Evolutionary conservation across 768 basidiomycete genomes (phyloP).

Genomic region (Pisolithus marmoratus): DNA sequence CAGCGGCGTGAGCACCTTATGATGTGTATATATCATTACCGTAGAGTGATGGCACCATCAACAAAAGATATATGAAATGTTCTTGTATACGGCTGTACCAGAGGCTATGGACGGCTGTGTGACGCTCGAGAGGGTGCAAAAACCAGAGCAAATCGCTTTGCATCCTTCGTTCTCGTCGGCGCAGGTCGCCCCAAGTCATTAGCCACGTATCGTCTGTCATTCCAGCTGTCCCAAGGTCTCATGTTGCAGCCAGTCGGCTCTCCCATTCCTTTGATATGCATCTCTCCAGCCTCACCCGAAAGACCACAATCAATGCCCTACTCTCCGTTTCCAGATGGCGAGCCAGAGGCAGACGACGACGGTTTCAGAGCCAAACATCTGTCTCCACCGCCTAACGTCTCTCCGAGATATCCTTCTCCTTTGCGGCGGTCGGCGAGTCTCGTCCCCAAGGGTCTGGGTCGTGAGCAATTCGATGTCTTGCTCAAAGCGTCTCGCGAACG

Average conservation of each 20-base stretch:
- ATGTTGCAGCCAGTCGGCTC: constrained; percentile 36
- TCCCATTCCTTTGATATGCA: constrained; percentile 60
- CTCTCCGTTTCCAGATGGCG: constrained; percentile 50
- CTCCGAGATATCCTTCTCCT: constrained; percentile 42
- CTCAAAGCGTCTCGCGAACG: constrained; percentile 57
- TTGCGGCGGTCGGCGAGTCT: constrained; percentile 39
- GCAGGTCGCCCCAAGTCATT: constrained; percentile 44
- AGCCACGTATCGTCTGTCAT: constrained; percentile 9
- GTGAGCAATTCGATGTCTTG: constrained; percentile 57
- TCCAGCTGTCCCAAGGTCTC: constrained; percentile 17
- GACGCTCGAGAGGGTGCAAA: background rate
- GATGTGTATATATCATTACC: background rate
- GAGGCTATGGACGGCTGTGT: background rate
- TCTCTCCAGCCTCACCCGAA: constrained; percentile 63
- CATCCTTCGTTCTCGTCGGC: constrained; percentile 24
- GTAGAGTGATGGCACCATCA: no score
- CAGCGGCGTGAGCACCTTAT: background rate
- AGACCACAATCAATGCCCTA: constrained; percentile 47
- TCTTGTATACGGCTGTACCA: background rate
- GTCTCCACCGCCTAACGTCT: constrained; percentile 38
- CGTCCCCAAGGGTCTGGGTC: constrained; percentile 49
- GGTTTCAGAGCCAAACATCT: constrained; percentile 53
- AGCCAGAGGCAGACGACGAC: constrained; percentile 36
- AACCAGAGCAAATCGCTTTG: background rate
- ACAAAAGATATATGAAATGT: background rate